Evolutionary conservation across 345 rosid genomes (phyloP).

Genomic region (Triadica sebifera): DNA sequence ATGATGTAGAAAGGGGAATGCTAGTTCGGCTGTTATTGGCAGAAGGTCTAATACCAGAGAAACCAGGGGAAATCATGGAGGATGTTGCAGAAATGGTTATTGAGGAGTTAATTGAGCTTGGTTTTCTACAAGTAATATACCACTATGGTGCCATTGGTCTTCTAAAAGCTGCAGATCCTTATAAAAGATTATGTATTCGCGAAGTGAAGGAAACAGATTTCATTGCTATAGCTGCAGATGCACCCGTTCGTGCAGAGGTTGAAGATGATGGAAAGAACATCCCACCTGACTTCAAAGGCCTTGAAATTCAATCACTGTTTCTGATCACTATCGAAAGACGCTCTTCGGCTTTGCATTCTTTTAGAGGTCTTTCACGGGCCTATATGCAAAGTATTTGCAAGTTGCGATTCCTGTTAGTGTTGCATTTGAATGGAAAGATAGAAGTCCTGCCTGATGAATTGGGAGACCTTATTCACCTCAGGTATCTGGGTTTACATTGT

Average conservation of each 20-base stretch:
- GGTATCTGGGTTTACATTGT: background rate
- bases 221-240: background rate
- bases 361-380: background rate
- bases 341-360: background rate
- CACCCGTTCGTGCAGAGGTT: background rate
- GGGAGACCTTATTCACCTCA: slow-evolving; percentile 10
- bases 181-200: too few species aligned
- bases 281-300: background rate
- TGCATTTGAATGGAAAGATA: slow-evolving; percentile 8
- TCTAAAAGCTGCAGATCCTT: too few species aligned
- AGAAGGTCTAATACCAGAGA: background rate
- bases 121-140: background rate
- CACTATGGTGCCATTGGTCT: background rate
- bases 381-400: slow-evolving; percentile 8
- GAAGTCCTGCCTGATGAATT: slow-evolving; percentile 10
- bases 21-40: slow-evolving; percentile 2
- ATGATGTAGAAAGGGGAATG: background rate
- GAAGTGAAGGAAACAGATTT: background rate
- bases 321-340: background rate
- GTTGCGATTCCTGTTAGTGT: slow-evolving; percentile 4
- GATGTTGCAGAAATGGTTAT: background rate
- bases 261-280: background rate
- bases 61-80: background rate
- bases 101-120: background rate
- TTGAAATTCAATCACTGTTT: background rate